Conservation (phyloP, 2,329 filamentous ascomycete species). For the Neobulgaria alba region DNA sequence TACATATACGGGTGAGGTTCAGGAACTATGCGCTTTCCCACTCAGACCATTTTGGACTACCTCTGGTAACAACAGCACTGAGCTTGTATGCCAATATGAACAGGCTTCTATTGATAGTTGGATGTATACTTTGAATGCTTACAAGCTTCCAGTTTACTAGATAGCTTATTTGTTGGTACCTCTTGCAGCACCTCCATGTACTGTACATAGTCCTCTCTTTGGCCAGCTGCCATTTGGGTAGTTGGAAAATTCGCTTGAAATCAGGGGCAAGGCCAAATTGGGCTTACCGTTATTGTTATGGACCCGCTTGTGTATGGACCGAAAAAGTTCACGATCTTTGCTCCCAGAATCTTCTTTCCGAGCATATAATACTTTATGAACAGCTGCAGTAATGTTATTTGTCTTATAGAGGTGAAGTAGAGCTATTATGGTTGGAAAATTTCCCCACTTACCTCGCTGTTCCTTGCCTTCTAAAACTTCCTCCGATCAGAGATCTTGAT, state of each 20-base stretch:
- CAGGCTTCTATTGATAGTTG: conserved; percentile 21
- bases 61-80: conserved; percentile 11
- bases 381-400: no score
- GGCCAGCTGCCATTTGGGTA: neutral
- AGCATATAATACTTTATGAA: no score
- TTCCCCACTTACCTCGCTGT: no score
- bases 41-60: conserved; percentile 24
- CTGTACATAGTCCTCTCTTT: neutral
- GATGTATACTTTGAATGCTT: conserved; percentile 19
- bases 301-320: no score
- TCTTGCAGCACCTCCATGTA: neutral
- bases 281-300: no score
- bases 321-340: no score
- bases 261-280: conserved; percentile 22
- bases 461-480: no score
- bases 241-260: conserved; percentile 28
- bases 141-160: neutral
- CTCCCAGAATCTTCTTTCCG: no score
- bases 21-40: conserved; percentile 33
- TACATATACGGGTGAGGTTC: conserved; percentile 27
- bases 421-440: no score
- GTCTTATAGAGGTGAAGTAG: no score
- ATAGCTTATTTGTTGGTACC: neutral
- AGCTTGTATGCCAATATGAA: conserved; percentile 22
- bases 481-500: no score